A percentile compares a stretch with the other conserved stretches of the same genome.
These are phyloP conservation scores for Drechmeria coniospora DNA, from an alignment of 2,329 filamentous ascomycete genomes.

Conservation along the genomic window DNA sequence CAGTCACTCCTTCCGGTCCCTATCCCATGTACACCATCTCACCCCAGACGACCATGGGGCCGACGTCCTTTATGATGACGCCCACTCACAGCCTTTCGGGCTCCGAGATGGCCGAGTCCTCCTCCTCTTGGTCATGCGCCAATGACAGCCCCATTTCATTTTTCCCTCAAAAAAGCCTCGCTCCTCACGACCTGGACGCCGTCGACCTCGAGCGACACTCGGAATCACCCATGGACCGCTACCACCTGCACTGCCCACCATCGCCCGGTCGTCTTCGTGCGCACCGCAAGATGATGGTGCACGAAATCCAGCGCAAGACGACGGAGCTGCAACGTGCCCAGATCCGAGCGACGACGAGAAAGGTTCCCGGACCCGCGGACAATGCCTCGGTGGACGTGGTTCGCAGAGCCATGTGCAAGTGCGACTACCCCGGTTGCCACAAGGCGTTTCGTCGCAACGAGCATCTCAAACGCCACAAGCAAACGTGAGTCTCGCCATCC, in stretches of 20 bases:
- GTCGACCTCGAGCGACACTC: slow-evolving; percentile 22
- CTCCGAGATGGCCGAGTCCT: slow-evolving; percentile 21
- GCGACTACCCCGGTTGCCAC: slow-evolving; percentile 29
- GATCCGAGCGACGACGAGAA: slow-evolving; percentile 15
- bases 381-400: slow-evolving; percentile 18
- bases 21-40: slow-evolving; percentile 21
- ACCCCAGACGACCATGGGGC: slow-evolving; percentile 16
- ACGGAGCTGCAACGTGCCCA: slow-evolving; percentile 27
- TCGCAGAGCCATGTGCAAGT: slow-evolving; percentile 26
- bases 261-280: slow-evolving; percentile 18
- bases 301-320: slow-evolving; percentile 28
- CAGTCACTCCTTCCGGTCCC: slow-evolving; percentile 20
- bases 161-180: slow-evolving; percentile 18
- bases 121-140: slow-evolving; percentile 22
- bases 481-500: slow-evolving; percentile 25
- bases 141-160: slow-evolving; percentile 26
- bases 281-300: slow-evolving; percentile 24
- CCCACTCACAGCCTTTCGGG: slow-evolving; percentile 23
- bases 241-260: slow-evolving; percentile 15
- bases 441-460: slow-evolving; percentile 36
- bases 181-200: slow-evolving; percentile 15
- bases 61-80: slow-evolving; percentile 23
- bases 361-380: slow-evolving; percentile 13
- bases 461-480: slow-evolving; percentile 39
- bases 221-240: slow-evolving; percentile 16